Base-by-base conservation (phyloP, 352 stramenopile species). In the Phytopythium sindhum region DNA sequence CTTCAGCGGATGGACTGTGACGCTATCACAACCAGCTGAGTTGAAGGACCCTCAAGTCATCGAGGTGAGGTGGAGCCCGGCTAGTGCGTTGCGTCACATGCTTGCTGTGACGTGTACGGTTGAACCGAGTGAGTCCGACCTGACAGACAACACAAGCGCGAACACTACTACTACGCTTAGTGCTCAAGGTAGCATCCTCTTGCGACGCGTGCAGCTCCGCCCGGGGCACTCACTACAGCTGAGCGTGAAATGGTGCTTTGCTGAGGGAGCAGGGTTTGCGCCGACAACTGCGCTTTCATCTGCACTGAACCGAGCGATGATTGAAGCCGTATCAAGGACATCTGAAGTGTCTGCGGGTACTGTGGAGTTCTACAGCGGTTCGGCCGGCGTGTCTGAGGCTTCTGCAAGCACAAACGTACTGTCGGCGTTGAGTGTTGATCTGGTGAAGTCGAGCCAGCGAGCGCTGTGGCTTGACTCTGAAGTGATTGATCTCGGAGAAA, bases 401-500 rank as follows among this genome's bases (percentile, higher is more conserved):
- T n/a, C n/a, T 14, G 39, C 35, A 12, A 28, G 19, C 39, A n/a
- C 55, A 11, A 51, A 12, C 19, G 24, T 24, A 21, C 6, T 72
- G 26, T 75, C 79, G 3, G 69, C 68, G 6, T 53, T 95, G n/a
- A 65, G 80, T 15, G 78, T 95, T 39, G 75, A 66, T 35, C 41
- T 96, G 23, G 72, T 89, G 26, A 96, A 94, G 68, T 69, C 81
- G 31, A 70, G 80, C 8, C 86, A 90, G 31, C 66, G 74, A 42
- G 90, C 84, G 24, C 66, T 96, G 8, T 77, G 75, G 44, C 68
- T 94, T n/a, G 84, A 95, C 19, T 63, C 65, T 4, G 84, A 89
- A n/a, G 55, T 65, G 10, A 60, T 96, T 44, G 84, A 96, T 64
- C 75, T 96, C 50, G 86, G 88, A 39, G 83, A 93, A 41, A 80